Conservation (phyloP, 805 yeast genomes). For the Lipomyces sp. region DNA sequence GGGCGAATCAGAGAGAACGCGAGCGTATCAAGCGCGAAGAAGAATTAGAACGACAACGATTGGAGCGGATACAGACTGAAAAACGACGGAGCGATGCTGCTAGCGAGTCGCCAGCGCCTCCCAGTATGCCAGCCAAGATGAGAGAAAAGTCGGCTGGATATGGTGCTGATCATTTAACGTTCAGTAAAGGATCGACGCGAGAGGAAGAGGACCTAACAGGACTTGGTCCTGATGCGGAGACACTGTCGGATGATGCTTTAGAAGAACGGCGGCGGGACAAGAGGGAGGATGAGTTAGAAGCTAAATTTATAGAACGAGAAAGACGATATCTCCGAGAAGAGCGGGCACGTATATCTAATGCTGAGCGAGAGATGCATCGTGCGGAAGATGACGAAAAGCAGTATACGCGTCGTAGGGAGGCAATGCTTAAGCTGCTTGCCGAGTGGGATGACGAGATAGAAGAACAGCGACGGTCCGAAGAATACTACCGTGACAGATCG, state of each 20-base stretch:
- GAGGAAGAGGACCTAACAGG: slow-evolving; percentile 15
- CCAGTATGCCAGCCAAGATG: slow-evolving; percentile 12
- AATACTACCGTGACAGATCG: slow-evolving; percentile 37
- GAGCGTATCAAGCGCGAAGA: slow-evolving; percentile 34
- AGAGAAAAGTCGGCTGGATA: slow-evolving; percentile 12
- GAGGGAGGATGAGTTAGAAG: slow-evolving; percentile 31
- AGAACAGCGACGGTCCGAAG: slow-evolving; percentile 27
- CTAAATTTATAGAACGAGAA: slow-evolving; percentile 32
- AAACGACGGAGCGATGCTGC: slow-evolving; percentile 14
- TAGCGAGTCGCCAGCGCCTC: slow-evolving; percentile 13
- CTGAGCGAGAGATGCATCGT: slow-evolving; percentile 34
- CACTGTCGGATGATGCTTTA: slow-evolving; percentile 29
- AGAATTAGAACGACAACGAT: slow-evolving; percentile 28
- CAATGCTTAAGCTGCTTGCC: slow-evolving; percentile 21
- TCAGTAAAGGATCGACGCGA: slow-evolving; percentile 15
- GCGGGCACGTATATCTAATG: slow-evolving; percentile 25
- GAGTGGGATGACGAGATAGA: slow-evolving; percentile 39
- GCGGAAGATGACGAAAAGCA: slow-evolving; percentile 32
- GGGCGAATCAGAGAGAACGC: slow-evolving; percentile 35
- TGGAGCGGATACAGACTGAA: slow-evolving; percentile 27
- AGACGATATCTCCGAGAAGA: slow-evolving; percentile 36
- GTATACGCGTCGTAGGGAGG: slow-evolving; percentile 8
- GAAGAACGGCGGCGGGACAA: slow-evolving; percentile 31
- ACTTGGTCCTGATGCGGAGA: slow-evolving; percentile 23
- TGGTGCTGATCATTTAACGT: slow-evolving; percentile 21